Conservation (phyloP, 768 basidiomycete species). For the Podaxis sp. region DNA sequence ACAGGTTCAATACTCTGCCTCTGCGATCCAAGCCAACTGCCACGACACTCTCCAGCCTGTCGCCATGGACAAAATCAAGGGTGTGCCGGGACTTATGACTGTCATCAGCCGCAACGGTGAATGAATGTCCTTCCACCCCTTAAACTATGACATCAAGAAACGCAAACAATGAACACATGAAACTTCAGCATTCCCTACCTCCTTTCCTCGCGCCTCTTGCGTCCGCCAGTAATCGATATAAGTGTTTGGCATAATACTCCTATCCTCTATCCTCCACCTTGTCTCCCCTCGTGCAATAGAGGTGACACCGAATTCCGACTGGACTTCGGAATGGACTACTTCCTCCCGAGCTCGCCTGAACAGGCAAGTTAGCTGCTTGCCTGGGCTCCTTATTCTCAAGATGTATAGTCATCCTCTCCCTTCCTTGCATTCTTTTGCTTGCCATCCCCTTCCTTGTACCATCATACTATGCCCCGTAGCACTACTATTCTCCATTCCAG, state of each 20-base stretch:
- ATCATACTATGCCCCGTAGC: background rate
- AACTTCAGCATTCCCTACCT: background rate
- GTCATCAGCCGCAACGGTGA: constrained; percentile 47
- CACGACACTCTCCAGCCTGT: constrained; percentile 64
- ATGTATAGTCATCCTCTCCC: background rate
- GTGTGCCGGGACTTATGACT: constrained; percentile 77
- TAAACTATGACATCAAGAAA: constrained; percentile 1
- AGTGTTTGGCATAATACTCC: background rate
- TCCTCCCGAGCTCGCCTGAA: background rate
- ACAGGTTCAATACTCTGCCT: constrained; percentile 65
- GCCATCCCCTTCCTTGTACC: background rate
- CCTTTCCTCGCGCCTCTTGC: background rate
- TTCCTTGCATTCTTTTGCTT: background rate
- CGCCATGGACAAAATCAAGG: constrained; percentile 55
- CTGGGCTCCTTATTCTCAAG: background rate
- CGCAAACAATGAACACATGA: constrained; percentile 4
- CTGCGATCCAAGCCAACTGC: constrained; percentile 49
- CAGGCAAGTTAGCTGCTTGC: background rate
- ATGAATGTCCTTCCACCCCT: constrained; percentile 11
- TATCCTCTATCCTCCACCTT: background rate
- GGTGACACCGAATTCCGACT: background rate
- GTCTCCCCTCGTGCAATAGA: background rate
- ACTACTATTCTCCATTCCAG: background rate
- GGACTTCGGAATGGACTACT: background rate
- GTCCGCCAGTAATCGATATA: background rate